Percentiles rank a stretch among this genome's conserved stretches.
Evolutionary conservation across 768 basidiomycete genomes (phyloP).

Genomic region (Kwoniella dejecticola): DNA sequence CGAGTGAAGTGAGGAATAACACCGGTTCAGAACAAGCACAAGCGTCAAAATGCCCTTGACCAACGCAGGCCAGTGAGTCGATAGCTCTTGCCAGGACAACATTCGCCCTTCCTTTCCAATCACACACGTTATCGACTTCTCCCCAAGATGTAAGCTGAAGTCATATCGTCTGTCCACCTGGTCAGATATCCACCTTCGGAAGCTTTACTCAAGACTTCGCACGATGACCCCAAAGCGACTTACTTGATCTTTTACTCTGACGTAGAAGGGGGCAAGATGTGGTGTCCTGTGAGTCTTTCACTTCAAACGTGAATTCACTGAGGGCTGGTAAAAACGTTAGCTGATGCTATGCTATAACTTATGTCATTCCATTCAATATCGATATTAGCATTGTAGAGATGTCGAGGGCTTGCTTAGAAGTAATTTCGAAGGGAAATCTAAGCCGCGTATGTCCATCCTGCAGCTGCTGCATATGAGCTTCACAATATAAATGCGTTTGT

Average conservation of each 20-base stretch:
- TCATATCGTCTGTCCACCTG: no score
- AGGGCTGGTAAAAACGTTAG: no score
- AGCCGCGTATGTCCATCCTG: constrained; percentile 42
- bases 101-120: no score
- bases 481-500: no score
- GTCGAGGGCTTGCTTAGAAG: constrained; percentile 44
- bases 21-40: no score
- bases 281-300: constrained; percentile 47
- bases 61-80: neutral
- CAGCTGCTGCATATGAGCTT: no score
- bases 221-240: constrained; percentile 12
- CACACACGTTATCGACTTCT: no score
- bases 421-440: constrained; percentile 42
- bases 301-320: neutral
- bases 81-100: neutral
- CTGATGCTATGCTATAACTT: no score
- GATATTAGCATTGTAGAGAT: constrained; percentile 45
- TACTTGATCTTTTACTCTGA: constrained; percentile 54
- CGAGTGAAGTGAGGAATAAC: no score
- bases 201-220: neutral
- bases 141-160: no score
- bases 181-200: constrained; percentile 16
- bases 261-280: constrained; percentile 53
- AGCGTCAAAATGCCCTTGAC: neutral
- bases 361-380: no score